Evolutionary conservation across 2,329 filamentous ascomycete species (phyloP), one percentile per base, ranked within the genome.

Genomic region (Fusarium goolgardi): DNA sequence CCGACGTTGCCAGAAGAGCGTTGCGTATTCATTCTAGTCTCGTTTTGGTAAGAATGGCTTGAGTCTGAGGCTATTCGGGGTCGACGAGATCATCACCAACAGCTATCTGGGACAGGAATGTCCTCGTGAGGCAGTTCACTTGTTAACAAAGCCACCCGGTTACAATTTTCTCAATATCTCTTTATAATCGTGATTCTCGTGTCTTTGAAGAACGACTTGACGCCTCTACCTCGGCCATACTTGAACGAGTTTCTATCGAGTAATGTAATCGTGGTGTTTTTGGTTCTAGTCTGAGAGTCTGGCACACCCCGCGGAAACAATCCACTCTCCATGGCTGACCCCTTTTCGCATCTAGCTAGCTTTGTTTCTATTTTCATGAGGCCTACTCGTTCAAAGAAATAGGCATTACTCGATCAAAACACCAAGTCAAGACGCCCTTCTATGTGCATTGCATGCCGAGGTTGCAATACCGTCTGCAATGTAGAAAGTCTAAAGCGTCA

Each of bases 381-480:
- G 40, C 54, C 63, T 52, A 59, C 31, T 67, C 44, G 23, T 54
- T 61, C 25, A 23, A 20, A 32, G 34, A 45, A 39, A 29, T 32
- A 20, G 23, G 55, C 29, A 53, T 67, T 67, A 63, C 65, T 67
- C 56, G 66, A 70, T 60, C 32, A 43, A 67, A 63, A 67, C 46
- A 20, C 40, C 32, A 56, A 64, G 50, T 54, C 51, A 35, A 67
- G 46, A 46, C 37, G 41, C 37, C 21, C 13, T 41, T 23, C 13
- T 23, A 37, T 37, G 12, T 34, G 18, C 46, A 49, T 50, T 37
- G 25, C 9, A 35, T 43, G 21, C 37, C 43, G 37, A 67, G 58
- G 56, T 45, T 40, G 41, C 25, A 55, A 39, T 39, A 39, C 12
- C 35, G 35, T 40, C 21, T 41, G 23, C 40, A 43, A 27, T 16